Evolutionary conservation across 441 rosid genomes (phyloP).

Genomic region (Gossypium gossypioides): DNA sequence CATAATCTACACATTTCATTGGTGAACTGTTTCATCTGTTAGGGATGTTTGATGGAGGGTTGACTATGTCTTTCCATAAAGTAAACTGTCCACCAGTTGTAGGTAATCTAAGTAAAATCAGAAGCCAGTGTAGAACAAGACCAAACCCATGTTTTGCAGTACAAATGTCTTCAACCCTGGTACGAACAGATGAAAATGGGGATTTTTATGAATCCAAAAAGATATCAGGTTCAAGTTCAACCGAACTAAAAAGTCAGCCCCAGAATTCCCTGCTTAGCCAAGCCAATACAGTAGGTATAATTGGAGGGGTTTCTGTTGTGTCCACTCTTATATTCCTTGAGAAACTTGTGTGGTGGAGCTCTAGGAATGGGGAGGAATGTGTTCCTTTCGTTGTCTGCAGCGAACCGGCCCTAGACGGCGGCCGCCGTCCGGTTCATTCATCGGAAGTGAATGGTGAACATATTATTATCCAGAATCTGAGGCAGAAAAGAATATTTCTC

Average conservation of each 20-base stretch:
- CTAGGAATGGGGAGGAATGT: constrained; percentile 28
- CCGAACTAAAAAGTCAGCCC: background rate
- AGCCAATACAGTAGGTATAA: constrained; percentile 38
- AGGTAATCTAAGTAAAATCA: constrained; percentile 12
- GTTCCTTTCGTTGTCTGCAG: constrained; percentile 47
- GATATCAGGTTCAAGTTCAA: constrained; percentile 16
- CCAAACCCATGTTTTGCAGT: constrained; percentile 7
- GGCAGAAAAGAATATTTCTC: constrained; percentile 34
- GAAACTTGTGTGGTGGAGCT: constrained; percentile 41
- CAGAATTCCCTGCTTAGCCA: constrained; percentile 24
- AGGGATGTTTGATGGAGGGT: constrained; percentile 25
- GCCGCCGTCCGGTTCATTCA: constrained; percentile 10
- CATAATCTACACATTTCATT: background rate
- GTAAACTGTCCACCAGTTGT: constrained; percentile 15
- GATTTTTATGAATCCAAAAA: constrained; percentile 17
- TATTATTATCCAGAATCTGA: constrained; percentile 25
- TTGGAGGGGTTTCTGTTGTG: constrained; percentile 44
- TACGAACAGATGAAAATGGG: constrained; percentile 23
- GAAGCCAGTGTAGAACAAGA: constrained; percentile 14
- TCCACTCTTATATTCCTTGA: constrained; percentile 46
- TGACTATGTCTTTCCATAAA: constrained; percentile 18
- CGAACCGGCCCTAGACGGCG: constrained; percentile 25
- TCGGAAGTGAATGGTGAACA: constrained; percentile 10
- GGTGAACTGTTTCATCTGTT: background rate
- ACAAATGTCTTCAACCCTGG: constrained; percentile 20